Conservation (phyloP, 768 basidiomycete genomes). For the Glaciozyma antarctica region DNA sequence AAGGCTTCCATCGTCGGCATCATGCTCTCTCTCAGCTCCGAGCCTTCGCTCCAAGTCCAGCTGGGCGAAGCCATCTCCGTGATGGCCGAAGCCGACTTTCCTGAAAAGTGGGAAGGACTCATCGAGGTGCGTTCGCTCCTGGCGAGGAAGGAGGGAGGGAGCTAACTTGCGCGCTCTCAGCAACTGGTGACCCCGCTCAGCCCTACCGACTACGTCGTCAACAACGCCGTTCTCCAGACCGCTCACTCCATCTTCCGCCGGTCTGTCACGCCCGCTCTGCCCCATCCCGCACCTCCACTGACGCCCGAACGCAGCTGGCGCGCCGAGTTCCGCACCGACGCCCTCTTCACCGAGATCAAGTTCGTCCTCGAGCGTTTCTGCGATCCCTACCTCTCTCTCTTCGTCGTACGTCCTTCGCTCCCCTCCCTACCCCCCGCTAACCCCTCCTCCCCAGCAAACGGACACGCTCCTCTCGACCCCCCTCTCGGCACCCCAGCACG, state of each 20-base stretch:
- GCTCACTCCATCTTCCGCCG: slow-evolving; percentile 85
- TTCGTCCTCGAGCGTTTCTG: slow-evolving; percentile 76
- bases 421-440: not conserved
- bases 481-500: slow-evolving; percentile 38
- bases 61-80: slow-evolving; percentile 87
- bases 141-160: not conserved
- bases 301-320: slow-evolving; percentile 57
- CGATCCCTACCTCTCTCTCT: slow-evolving; percentile 71
- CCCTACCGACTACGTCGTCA: slow-evolving; percentile 66
- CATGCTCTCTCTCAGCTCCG: slow-evolving; percentile 74
- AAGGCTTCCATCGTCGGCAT: slow-evolving; percentile 73
- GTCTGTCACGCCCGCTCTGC: slow-evolving; percentile 28
- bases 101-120: slow-evolving; percentile 72
- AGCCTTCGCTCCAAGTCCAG: slow-evolving; percentile 50
- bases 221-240: slow-evolving; percentile 81
- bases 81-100: slow-evolving; percentile 87
- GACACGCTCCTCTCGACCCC: slow-evolving; percentile 42
- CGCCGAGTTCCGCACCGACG: slow-evolving; percentile 74
- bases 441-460: slow-evolving; percentile 37
- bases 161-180: slow-evolving; percentile 41
- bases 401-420: slow-evolving; percentile 47
- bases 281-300: not conserved
- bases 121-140: slow-evolving; percentile 60
- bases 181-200: slow-evolving; percentile 82
- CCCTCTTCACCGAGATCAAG: slow-evolving; percentile 83